Evolutionary conservation across 163 green algal genomes (phyloP).

Genomic region (Scenedesmus sp.): DNA sequence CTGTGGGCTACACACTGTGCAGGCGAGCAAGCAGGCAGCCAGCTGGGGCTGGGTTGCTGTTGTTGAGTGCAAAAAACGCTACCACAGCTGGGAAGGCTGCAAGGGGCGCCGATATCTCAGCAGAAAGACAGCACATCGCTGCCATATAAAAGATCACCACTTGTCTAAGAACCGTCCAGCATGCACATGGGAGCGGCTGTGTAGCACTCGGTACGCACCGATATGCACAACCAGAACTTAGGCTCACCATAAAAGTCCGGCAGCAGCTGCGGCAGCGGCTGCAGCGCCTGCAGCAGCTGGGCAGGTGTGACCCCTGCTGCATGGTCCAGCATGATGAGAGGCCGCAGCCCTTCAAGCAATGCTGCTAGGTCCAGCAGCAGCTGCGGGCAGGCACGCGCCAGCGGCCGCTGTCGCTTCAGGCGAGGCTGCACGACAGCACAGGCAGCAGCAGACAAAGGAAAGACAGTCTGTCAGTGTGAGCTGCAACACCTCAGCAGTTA

Average conservation of each 20-base stretch:
- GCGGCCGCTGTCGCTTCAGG: constrained; percentile 1
- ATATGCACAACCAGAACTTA: neutral
- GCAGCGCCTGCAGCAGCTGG: constrained; percentile 41
- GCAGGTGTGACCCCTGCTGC: constrained; percentile 16
- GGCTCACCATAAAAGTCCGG: constrained; percentile 29
- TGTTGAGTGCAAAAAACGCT: neutral
- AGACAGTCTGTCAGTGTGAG: neutral
- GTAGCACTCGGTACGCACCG: neutral
- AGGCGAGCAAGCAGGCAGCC: neutral
- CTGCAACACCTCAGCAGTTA: too few species aligned
- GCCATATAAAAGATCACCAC: neutral
- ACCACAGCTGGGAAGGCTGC: neutral
- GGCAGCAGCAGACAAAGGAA: neutral
- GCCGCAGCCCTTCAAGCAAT: constrained; percentile 39
- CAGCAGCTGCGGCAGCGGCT: constrained; percentile 17
- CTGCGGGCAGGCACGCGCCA: constrained; percentile 12
- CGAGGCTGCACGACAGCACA: neutral
- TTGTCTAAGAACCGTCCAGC: neutral
- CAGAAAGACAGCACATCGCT: neutral
- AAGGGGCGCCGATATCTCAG: neutral
- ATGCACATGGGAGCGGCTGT: too few species aligned
- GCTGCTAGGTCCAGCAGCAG: constrained; percentile 35
- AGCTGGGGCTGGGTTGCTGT: neutral
- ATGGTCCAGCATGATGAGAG: constrained; percentile 63
- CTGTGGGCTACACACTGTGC: neutral